Evolutionary conservation across 1,284 basidiomycete genomes (phyloP), one percentile per base, ranked within the genome.

Genomic region (Chalciporus sp.): DNA sequence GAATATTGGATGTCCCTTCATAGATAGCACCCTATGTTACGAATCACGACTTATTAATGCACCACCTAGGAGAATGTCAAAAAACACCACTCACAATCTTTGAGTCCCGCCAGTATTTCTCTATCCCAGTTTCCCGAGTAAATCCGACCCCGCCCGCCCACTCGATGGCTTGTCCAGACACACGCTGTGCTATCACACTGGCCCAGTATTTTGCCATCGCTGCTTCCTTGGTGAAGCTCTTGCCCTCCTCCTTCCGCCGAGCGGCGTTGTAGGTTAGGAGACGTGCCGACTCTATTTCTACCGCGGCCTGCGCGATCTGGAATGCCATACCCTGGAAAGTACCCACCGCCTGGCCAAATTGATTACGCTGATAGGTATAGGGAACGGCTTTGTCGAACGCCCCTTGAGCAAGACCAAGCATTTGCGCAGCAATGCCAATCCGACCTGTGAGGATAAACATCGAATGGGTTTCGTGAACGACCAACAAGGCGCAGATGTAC

Each of bases 91-190:
- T 75, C 62, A 92, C 91, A 66, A 95, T 95, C 81, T 97, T 98
- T 26, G 92, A 94, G 74, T 98, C 96, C 61, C 96, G 77, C 92
- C 92, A 94, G 67, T 77, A 94, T 76, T 97, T 97, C 76, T 96
- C 94, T 58, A 97, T 90, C 3, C 95, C 94, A 1, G 92, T 94
- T 76, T 96, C 94, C 51, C 94, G 76, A 47, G 95, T 98, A 75
- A 97, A 98, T 1, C 95, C 96, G 44, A 96, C 82, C 17, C 96
- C 97, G 47, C 96, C 96, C 5, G 88, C 87, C 96, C 96, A 98
- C 72, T 99, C 97, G 65, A 99, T 98, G 16, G 97, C 96, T 47
- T 78, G 74, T 11, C 95, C 95, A 27, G 88, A 82, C 4, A 96
- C 95, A 49, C 83, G 80, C 75, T 97, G 92, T 10, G 97, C 96